Conservation (phyloP, 768 basidiomycete genomes). For the Tephrocybe sp. region DNA sequence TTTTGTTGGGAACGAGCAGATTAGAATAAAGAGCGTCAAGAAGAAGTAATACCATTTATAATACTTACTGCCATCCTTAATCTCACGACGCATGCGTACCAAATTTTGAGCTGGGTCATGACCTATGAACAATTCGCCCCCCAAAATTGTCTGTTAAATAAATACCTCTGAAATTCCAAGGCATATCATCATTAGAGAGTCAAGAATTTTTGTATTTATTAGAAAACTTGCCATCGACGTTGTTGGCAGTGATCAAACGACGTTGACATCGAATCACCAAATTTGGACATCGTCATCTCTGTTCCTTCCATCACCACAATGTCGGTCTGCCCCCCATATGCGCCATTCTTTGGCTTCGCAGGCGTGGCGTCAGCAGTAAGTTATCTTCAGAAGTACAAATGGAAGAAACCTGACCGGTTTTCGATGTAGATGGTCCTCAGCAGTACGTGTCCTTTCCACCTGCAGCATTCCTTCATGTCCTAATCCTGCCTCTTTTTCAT, state of each 20-base stretch:
- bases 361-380: constrained; percentile 92
- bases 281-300: too few relatives aligned
- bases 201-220: too few relatives aligned
- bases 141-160: too few relatives aligned
- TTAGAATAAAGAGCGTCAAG: constrained; percentile 88
- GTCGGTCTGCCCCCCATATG: constrained; percentile 86
- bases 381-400: constrained; percentile 5
- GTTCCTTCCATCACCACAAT: constrained; percentile 25
- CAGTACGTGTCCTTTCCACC: constrained; percentile 54
- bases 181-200: too few relatives aligned
- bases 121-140: too few relatives aligned
- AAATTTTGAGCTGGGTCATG: too few relatives aligned
- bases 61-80: neutral
- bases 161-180: too few relatives aligned
- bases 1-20: constrained; percentile 90
- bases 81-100: too few relatives aligned
- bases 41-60: constrained; percentile 70
- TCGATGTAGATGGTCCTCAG: constrained; percentile 84
- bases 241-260: too few relatives aligned
- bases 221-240: too few relatives aligned
- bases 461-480: neutral
- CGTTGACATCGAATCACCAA: too few relatives aligned
- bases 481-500: constrained; percentile 7
- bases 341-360: constrained; percentile 97
- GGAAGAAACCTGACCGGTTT: constrained; percentile 3